Evolutionary conservation across 2,329 filamentous ascomycete species (phyloP).

Genomic region (Claviceps sp.): DNA sequence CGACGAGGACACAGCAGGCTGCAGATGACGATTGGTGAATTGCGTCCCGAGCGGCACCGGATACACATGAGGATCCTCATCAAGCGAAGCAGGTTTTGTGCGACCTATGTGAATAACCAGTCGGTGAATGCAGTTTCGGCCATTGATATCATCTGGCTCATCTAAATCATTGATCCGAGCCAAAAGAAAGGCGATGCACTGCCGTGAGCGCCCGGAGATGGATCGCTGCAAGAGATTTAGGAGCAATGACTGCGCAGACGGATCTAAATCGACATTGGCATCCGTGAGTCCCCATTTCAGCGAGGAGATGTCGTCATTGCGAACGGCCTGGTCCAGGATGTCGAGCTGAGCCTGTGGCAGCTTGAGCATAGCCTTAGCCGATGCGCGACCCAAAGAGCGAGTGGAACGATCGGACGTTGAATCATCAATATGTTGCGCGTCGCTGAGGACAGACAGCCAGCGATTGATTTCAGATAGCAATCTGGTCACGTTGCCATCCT

Average conservation of each 20-base stretch:
- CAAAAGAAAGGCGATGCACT: slow-evolving; percentile 60
- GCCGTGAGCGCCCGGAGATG: slow-evolving; percentile 55
- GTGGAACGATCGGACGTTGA: slow-evolving; percentile 60
- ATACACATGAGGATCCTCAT: slow-evolving; percentile 38
- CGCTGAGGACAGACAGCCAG: slow-evolving; percentile 74
- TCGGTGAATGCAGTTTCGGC: slow-evolving; percentile 84
- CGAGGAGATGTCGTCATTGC: slow-evolving; percentile 47
- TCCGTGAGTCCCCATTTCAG: slow-evolving; percentile 46
- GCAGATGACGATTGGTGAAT: slow-evolving; percentile 60
- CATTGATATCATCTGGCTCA: slow-evolving; percentile 85
- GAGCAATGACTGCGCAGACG: slow-evolving; percentile 49
- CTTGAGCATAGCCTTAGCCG: slow-evolving; percentile 61
- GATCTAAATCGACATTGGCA: slow-evolving; percentile 30
- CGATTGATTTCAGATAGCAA: slow-evolving; percentile 61
- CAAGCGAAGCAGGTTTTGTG: slow-evolving; percentile 40
- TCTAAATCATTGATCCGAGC: slow-evolving; percentile 57
- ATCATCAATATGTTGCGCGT: slow-evolving; percentile 66
- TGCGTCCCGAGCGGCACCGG: slow-evolving; percentile 35
- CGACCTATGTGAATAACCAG: slow-evolving; percentile 86
- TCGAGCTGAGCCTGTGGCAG: slow-evolving; percentile 58
- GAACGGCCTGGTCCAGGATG: slow-evolving; percentile 57
- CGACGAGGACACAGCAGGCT: slow-evolving; percentile 59
- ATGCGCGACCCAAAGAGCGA: slow-evolving; percentile 62
- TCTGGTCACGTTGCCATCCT: slow-evolving; percentile 41
- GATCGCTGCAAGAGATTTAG: slow-evolving; percentile 67